A percentile compares a stretch with the other conserved stretches of the same genome.
phyloP scores from a whole-genome alignment of 805 yeast species.

The Wickerhamiella brachini region DNA sequence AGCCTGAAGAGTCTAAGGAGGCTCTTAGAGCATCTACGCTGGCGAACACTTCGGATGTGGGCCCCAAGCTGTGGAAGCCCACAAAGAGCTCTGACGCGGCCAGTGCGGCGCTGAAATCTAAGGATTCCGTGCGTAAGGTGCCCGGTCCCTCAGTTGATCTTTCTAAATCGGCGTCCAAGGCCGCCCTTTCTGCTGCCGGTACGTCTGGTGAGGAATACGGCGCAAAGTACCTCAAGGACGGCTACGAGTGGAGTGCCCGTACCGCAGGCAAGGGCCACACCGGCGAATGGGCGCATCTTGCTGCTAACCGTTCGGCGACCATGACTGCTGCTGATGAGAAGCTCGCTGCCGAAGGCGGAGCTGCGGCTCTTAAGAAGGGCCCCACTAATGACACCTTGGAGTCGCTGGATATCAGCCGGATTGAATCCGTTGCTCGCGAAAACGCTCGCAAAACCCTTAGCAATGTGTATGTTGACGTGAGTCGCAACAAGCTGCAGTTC shows the following conservation, averaged over 20 bases:
- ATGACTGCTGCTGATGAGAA: slow-evolving; percentile 8
- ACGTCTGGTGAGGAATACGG: slow-evolving; percentile 23
- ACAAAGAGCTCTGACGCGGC: slow-evolving; percentile 40
- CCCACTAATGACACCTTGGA: slow-evolving; percentile 3
- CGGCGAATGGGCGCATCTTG: slow-evolving; percentile 13
- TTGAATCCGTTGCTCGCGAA: slow-evolving; percentile 22
- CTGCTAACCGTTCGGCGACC: slow-evolving; percentile 5
- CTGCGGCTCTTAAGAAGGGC: slow-evolving; percentile 6
- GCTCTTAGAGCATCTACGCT: slow-evolving; percentile 26
- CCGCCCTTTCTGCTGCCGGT: slow-evolving; percentile 23
- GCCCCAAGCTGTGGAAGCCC: slow-evolving; percentile 25
- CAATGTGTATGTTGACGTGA: slow-evolving; percentile 15
- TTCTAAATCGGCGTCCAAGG: slow-evolving; percentile 19
- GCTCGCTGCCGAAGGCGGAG: slow-evolving; percentile 6
- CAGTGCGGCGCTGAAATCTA: slow-evolving; percentile 36
- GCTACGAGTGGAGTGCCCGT: slow-evolving; percentile 22
- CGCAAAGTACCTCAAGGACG: slow-evolving; percentile 24
- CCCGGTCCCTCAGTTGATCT: slow-evolving; percentile 24
- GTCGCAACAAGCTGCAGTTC: slow-evolving; percentile 11
- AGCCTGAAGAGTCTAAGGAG: slow-evolving; percentile 17
- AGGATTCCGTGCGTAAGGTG: slow-evolving; percentile 20
- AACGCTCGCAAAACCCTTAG: slow-evolving; percentile 21
- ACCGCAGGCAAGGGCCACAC: not conserved
- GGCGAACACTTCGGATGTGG: slow-evolving; percentile 20
- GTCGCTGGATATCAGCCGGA: slow-evolving; percentile 15